Conservation (phyloP, 495 filamentous ascomycete genomes). For the Usnea hakonensis region DNA sequence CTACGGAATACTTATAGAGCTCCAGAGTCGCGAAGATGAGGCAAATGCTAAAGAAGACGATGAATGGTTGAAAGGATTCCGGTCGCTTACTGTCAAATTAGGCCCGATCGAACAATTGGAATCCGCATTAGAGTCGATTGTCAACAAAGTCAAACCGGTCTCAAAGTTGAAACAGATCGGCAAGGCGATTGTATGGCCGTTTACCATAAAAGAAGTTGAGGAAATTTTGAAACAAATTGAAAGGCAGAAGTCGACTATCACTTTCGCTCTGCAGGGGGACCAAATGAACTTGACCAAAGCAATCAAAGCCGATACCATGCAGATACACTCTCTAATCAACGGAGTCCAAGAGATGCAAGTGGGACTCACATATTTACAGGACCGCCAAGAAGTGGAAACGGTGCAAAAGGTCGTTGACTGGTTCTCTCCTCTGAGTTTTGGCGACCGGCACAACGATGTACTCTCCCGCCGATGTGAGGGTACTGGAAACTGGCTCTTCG, state of each 20-base stretch:
- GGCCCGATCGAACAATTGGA: constrained; percentile 27
- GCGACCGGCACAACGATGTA: constrained; percentile 6
- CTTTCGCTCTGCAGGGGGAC: constrained; percentile 27
- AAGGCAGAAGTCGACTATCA: constrained; percentile 24
- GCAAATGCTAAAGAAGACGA: constrained; percentile 9
- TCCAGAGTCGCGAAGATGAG: constrained; percentile 24
- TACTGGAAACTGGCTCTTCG: constrained; percentile 1
- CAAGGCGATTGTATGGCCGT: constrained; percentile 25
- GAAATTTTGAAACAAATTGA: constrained; percentile 27
- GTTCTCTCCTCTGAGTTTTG: constrained; percentile 2
- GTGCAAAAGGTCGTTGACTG: constrained; percentile 6
- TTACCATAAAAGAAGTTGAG: constrained; percentile 25
- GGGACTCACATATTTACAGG: background rate
- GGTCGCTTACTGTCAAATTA: constrained; percentile 20
- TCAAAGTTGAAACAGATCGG: constrained; percentile 19
- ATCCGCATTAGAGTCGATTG: constrained; percentile 23
- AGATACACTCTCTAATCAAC: background rate
- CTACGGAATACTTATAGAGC: constrained; percentile 22
- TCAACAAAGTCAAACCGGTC: constrained; percentile 17
- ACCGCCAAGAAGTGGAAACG: background rate
- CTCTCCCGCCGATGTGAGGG: background rate
- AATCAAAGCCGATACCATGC: background rate
- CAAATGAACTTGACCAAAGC: constrained; percentile 13
- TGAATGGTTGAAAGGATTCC: constrained; percentile 22
- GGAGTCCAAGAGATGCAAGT: background rate